Evolutionary conservation across 208 protist species (phyloP).

Genomic region (Trypanosoma cruzi): DNA sequence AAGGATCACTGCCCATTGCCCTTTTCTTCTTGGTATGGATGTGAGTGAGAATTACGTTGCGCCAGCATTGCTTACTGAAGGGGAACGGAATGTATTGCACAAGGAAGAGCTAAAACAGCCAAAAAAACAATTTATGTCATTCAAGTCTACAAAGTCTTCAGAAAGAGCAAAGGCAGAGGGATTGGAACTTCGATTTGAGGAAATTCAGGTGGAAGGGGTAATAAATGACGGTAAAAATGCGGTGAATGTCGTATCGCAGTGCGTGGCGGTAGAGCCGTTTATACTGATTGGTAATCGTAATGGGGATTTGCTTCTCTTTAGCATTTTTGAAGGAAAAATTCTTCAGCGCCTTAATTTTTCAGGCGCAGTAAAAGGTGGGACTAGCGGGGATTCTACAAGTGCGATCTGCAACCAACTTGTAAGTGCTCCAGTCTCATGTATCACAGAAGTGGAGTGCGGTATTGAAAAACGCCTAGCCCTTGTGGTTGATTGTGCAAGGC

Average conservation of each 20-base stretch:
- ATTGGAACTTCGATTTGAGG: constrained; percentile 1
- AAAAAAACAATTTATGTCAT: background rate
- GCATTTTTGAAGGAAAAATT: constrained; percentile 61
- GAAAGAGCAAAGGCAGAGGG: background rate
- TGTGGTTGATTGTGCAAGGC: constrained; percentile 45
- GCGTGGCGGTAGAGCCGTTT: constrained; percentile 80
- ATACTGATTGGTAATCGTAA: constrained; percentile 87
- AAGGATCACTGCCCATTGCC: constrained; percentile 74
- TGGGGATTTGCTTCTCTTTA: constrained; percentile 79
- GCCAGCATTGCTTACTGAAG: background rate
- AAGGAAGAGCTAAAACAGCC: background rate
- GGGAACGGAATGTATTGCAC: background rate
- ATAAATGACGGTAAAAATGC: background rate
- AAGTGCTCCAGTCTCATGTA: constrained; percentile 63
- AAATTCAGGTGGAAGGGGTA: background rate
- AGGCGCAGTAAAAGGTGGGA: constrained; percentile 7
- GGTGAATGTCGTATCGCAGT: constrained; percentile 48
- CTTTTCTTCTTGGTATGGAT: constrained; percentile 57
- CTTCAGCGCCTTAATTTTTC: constrained; percentile 81
- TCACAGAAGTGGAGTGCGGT: constrained; percentile 75
- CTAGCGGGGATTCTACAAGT: constrained; percentile 18
- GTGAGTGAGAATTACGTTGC: constrained; percentile 23
- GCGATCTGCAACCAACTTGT: constrained; percentile 33
- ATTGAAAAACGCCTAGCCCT: constrained; percentile 55
- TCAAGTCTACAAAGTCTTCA: background rate